Base-by-base conservation (phyloP, 805 yeast species). In the Ogataea corticis region DNA sequence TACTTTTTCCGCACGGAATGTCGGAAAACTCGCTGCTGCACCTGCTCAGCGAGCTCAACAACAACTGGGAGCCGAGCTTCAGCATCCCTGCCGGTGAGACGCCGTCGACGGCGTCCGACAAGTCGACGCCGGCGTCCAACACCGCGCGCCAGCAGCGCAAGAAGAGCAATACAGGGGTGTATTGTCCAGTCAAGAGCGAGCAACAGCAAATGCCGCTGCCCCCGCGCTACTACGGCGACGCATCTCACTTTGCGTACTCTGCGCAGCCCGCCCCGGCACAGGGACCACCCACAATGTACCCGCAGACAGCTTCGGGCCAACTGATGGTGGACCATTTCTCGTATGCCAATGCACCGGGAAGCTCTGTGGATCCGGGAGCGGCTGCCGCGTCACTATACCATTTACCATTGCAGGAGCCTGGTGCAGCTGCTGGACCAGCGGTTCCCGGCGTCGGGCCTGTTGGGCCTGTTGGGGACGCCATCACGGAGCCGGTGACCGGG, bases 11-110 rank as follows among this genome's bases (percentile, higher is more conserved):
- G 9, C 13, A 37, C 7, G 40, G 40, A 3, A 21, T 27, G 3
- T 27, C 38, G 3, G 48, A 45, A 9, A 29, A 35, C 13, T 16
- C 38, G 14, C 14, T 42, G 11, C 27, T 33, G n/a, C 30, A 21
- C 10, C 36, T 50, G 32, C n/a, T 50, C 25, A 37, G 36, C 19
- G 54, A 47, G 33, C 33, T 50, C 7, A 50, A 47, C 46, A 47
- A 46, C 41, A 50, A 50, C 29, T 50, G 54, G 54, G 45, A 47
- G 28, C 54, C 54, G 6, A 33, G 45, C 11, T 50, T 50, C 45
- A 50, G 47, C n/a, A 39, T 50, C 3, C 39, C 43, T 10, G 10
- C 39, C 6, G 3, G 9, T 16, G 28, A 23, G 10, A 9, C 33
- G 33, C 18, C 15, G 18, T 4, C 7, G 7, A 14, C 16, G 18